Evolutionary conservation across 2,329 filamentous ascomycete species (phyloP).

Genomic region (Amauroascus niger): DNA sequence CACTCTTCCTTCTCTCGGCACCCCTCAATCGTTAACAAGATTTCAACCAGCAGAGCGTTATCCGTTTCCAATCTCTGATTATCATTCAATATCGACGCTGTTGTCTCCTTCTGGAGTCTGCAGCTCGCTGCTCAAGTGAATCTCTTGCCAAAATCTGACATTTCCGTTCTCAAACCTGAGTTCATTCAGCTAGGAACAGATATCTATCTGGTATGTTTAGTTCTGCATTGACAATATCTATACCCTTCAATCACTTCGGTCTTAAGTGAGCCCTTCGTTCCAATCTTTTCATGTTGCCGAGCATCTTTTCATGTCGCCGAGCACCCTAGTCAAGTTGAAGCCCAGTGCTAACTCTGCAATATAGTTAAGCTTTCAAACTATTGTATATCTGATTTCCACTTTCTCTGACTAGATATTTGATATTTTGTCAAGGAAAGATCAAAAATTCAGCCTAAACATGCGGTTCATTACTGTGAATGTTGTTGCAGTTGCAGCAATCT

Average conservation of each 20-base stretch:
- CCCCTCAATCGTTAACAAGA: too few relatives aligned
- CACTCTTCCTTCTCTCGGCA: too few relatives aligned
- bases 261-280: neutral
- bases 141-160: neutral
- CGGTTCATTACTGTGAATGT: constrained; percentile 8
- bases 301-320: too few relatives aligned
- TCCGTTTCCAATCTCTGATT: neutral
- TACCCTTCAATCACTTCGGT: neutral
- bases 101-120: neutral
- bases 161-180: neutral
- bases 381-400: neutral
- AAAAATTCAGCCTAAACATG: constrained; percentile 2
- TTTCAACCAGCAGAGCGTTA: too few relatives aligned
- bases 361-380: neutral
- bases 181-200: neutral
- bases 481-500: constrained; percentile 9
- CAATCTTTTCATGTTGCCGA: neutral
- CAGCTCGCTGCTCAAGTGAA: neutral
- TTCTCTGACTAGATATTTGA: neutral
- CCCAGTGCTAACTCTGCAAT: too few relatives aligned
- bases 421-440: neutral
- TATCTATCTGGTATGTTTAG: neutral
- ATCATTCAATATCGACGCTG: neutral
- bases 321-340: too few relatives aligned
- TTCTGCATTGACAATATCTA: neutral